Percentiles rank a stretch among this genome's conserved stretches.
Evolutionary conservation across 1,139 yeast species (phyloP).

Genomic region (Candida albicans): DNA sequence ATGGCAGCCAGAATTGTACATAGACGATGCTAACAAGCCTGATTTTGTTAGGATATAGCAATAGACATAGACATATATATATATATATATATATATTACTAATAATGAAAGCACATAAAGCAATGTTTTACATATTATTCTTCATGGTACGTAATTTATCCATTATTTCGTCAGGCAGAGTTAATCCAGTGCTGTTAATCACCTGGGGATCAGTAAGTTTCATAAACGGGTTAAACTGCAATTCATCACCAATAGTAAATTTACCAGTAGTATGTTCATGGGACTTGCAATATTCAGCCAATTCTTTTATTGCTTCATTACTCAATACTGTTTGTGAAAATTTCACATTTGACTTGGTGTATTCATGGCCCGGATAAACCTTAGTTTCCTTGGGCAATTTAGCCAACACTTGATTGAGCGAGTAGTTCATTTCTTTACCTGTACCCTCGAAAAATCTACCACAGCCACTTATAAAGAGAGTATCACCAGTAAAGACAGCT

Average conservation of each 20-base stretch:
- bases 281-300: constrained; percentile 49
- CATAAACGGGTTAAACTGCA: constrained; percentile 86
- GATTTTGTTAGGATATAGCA: constrained; percentile 32
- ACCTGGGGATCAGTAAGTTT: constrained; percentile 61
- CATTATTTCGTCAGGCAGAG: constrained; percentile 57
- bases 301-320: constrained; percentile 51
- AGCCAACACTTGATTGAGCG: constrained; percentile 61
- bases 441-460: constrained; percentile 95
- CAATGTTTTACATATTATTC: constrained; percentile 38
- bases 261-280: constrained; percentile 80
- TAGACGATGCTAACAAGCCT: constrained; percentile 33
- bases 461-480: constrained; percentile 90
- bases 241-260: constrained; percentile 84
- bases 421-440: constrained; percentile 73
- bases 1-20: constrained; percentile 48
- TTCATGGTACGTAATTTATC: constrained; percentile 66
- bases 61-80: not conserved
- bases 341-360: constrained; percentile 76
- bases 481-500: constrained; percentile 94
- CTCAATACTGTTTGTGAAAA: constrained; percentile 69
- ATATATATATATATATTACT: not conserved
- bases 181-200: constrained; percentile 38
- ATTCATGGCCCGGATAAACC: constrained; percentile 95
- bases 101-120: too few species aligned
- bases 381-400: constrained; percentile 64